Evolutionary conservation across 495 filamentous ascomycete species (phyloP), one percentile per base, ranked within the genome.

Genomic region (Daldinia decipiens): DNA sequence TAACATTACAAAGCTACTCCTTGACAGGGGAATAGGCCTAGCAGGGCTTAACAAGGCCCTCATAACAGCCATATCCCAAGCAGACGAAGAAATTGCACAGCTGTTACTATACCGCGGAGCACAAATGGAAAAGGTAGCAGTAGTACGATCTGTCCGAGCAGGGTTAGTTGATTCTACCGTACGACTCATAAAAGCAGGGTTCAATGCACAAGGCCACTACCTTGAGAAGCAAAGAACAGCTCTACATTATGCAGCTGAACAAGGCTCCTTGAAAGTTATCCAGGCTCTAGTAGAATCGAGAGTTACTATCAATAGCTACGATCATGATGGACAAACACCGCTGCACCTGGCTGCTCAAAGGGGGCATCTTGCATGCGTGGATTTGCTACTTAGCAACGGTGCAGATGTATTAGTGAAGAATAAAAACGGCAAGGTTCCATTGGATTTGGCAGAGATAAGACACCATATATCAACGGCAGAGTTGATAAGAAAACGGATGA

Each of bases 51-150:
- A 43, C 5, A 43, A 43, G n/a, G 39, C 39, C 39, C 39, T 43
- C 5, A 43, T 43, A 43, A 43, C 39, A 43, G 39, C 39, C n/a
- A n/a, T 43, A 43, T 43, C 39, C n/a, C 39, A 43, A 43, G 39
- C 4, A 17, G 39, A 43, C 11, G 6, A 43, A 19, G 39, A 19
- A 17, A 43, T 19, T 8, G 39, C 39, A 17, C 39, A 8, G n/a
- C n/a, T 43, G 19, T n/a, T 43, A 5, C n/a, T 43, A 7, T 0
- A 4, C 1, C 0, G 2, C 2, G 39, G 39, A n/a, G 39, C 39
- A 17, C 39, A 43, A 43, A 19, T 7, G n/a, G 39, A 43, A 43
- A 43, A 17, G 39, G 39, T n/a, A 0, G 39, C 39, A 17, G 39
- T 43, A 43, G 5, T 43, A 43, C 39, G 39, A 43, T 43, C 39